Percentiles rank a stretch among this genome's conserved stretches.
Conservation (phyloP, 164 flowering plant genomes). For the Stephania yunnanensis region DNA sequence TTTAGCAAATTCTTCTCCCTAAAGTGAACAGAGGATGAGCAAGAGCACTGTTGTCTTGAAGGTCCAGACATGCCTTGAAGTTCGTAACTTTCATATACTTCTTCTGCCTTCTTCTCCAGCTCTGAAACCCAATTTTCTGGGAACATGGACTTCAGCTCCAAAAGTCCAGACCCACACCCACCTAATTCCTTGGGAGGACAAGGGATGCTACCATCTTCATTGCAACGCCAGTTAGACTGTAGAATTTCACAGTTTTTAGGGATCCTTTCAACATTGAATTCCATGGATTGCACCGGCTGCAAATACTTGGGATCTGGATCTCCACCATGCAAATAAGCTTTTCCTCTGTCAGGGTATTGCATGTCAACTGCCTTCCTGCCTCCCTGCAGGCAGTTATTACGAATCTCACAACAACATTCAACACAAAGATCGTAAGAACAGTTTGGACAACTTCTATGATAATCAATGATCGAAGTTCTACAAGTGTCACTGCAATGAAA, state of each 20-base stretch:
- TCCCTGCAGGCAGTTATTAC: constrained; percentile 33
- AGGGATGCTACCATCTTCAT: constrained; percentile 40
- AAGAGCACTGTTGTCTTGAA: constrained; percentile 28
- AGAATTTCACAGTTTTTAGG: constrained; percentile 5
- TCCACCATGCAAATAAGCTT: constrained; percentile 43
- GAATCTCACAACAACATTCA: constrained; percentile 54
- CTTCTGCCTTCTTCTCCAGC: constrained; percentile 45
- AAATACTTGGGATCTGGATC: not conserved
- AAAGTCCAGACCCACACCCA: constrained; percentile 53
- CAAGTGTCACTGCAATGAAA: constrained; percentile 47
- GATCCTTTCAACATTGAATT: constrained; percentile 2
- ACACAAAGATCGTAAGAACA: constrained; percentile 66
- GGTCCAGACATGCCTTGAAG: constrained; percentile 13
- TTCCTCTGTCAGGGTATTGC: constrained; percentile 24
- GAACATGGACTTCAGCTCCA: constrained; percentile 64
- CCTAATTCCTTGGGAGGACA: constrained; percentile 63
- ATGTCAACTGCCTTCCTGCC: constrained; percentile 23
- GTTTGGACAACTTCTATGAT: constrained; percentile 48
- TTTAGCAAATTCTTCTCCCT: constrained; percentile 20
- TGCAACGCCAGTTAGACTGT: constrained; percentile 35
- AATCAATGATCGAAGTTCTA: constrained; percentile 56
- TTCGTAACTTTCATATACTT: constrained; percentile 18
- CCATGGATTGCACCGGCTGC: not conserved
- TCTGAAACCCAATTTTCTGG: constrained; percentile 32
- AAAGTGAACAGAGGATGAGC: constrained; percentile 24